Evolutionary conservation across 169 alveolate genomes (phyloP).

Genomic region (Cryptosporidium tyzzeri): DNA sequence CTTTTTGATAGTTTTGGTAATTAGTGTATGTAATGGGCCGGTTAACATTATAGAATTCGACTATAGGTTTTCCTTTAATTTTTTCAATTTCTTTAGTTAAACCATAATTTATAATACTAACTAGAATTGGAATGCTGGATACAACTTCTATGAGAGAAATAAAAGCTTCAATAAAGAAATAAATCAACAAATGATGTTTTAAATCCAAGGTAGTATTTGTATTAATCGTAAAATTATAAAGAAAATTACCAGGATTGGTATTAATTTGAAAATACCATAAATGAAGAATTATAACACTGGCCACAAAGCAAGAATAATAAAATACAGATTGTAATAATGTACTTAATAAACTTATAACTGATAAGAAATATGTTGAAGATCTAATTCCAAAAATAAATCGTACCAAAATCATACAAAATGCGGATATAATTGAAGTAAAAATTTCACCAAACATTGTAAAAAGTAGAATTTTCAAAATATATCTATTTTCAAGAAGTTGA

Average conservation of each 20-base stretch:
- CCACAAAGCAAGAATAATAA: constrained; percentile 32
- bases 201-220: background rate
- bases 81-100: constrained; percentile 46
- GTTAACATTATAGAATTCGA: constrained; percentile 19
- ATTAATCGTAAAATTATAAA: constrained; percentile 13
- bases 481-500: background rate
- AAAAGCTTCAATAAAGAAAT: constrained; percentile 36
- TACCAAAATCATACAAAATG: constrained; percentile 10
- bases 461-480: background rate
- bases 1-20: constrained; percentile 39
- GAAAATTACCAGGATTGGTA: background rate
- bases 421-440: background rate
- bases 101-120: constrained; percentile 10
- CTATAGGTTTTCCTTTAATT: constrained; percentile 50
- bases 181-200: background rate
- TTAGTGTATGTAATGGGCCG: constrained; percentile 18
- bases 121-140: constrained; percentile 25
- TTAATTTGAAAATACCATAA: background rate
- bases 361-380: constrained; percentile 27
- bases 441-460: constrained; percentile 49
- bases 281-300: background rate
- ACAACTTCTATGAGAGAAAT: constrained; percentile 31
- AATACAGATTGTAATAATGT: background rate
- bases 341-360: constrained; percentile 24
- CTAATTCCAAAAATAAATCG: constrained; percentile 55